Evolutionary conservation across 495 filamentous ascomycete genomes (phyloP).

Genomic region (Massariosphaeria phaeospora): DNA sequence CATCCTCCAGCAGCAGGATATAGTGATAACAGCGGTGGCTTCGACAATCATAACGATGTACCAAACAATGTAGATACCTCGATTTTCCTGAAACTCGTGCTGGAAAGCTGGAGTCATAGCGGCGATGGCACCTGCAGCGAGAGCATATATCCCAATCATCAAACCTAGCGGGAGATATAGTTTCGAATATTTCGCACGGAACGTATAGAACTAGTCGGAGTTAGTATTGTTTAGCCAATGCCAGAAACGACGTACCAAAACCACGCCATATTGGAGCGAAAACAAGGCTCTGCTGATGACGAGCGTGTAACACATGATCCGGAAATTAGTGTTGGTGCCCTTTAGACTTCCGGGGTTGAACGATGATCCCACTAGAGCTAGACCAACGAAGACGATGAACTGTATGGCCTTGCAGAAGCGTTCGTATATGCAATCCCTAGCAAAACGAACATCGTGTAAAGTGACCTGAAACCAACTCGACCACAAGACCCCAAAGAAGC

Average conservation of each 20-base stretch:
- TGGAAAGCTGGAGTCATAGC: conserved; percentile 29
- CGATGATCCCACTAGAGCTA: conserved; percentile 27
- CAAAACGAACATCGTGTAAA: conserved; percentile 32
- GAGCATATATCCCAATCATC: conserved; percentile 16
- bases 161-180: conserved; percentile 24
- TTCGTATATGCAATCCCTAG: conserved; percentile 29
- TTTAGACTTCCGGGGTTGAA: conserved; percentile 24
- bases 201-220: conserved; percentile 6
- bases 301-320: conserved; percentile 30
- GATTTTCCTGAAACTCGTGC: not conserved
- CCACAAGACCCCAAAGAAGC: conserved; percentile 32
- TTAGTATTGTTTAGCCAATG: not conserved
- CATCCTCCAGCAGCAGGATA: conserved; percentile 31
- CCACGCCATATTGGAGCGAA: conserved; percentile 23
- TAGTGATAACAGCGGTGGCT: conserved; percentile 11
- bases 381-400: conserved; percentile 30
- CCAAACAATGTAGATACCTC: conserved; percentile 28
- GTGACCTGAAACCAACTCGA: conserved; percentile 30
- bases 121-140: conserved; percentile 16
- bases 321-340: conserved; percentile 30
- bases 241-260: conserved; percentile 10
- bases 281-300: conserved; percentile 27
- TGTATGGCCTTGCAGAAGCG: conserved; percentile 31
- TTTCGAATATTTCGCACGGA: conserved; percentile 13
- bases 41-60: conserved; percentile 31